Evolutionary conservation across 2,329 filamentous ascomycete genomes (phyloP).

Genomic region (Aspergillus sp.): DNA sequence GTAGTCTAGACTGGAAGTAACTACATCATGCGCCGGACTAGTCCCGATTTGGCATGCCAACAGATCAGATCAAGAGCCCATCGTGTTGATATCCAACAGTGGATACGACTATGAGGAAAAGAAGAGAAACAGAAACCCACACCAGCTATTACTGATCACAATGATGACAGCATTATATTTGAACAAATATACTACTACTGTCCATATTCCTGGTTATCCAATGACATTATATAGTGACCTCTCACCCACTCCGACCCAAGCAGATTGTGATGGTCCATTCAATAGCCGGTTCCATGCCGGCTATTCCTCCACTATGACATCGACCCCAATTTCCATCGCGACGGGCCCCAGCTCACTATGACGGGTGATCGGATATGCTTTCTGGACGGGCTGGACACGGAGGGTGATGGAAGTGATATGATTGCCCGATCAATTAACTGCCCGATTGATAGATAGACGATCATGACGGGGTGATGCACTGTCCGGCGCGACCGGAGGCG

Average conservation of each 20-base stretch:
- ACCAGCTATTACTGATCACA: neutral
- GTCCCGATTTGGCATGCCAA: no score
- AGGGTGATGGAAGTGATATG: neutral
- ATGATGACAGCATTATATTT: neutral
- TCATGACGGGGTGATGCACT: conserved; percentile 11
- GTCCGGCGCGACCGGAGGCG: conserved; percentile 24
- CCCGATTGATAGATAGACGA: conserved; percentile 1
- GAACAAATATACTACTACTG: neutral
- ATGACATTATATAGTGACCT: neutral
- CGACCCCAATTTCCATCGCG: neutral
- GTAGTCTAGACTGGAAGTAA: no score
- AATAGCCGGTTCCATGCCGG: neutral
- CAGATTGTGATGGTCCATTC: neutral
- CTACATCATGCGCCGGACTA: no score
- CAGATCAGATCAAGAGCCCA: no score
- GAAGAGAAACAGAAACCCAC: no score
- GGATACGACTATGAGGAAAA: no score
- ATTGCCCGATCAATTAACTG: neutral
- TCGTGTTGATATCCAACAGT: no score
- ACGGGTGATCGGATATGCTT: neutral
- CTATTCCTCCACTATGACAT: conserved; percentile 9
- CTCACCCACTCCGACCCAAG: neutral
- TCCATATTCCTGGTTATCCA: neutral
- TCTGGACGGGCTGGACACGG: neutral
- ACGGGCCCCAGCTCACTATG: neutral